Base-by-base conservation (phyloP, 2,329 filamentous ascomycete species). In the Arthrobotrys sphaeroides region DNA sequence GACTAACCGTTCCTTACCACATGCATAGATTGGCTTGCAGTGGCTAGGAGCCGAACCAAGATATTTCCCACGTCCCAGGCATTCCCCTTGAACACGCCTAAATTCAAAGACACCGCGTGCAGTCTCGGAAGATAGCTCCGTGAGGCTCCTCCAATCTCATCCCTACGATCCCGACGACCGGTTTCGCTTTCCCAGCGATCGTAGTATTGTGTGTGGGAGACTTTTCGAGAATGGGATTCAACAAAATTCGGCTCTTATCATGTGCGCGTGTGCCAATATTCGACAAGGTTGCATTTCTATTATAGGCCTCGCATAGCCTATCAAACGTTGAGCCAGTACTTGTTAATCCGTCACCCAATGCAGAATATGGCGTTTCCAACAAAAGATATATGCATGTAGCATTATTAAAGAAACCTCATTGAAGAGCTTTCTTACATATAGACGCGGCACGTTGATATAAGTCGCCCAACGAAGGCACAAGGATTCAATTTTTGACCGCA, bases 11-110 rank as follows among this genome's bases (percentile, higher is more conserved):
- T n/a, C n/a, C n/a, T n/a, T n/a, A n/a, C n/a, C n/a, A 55, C 51
- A 13, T 55, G 51, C 51, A 55, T 55, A 36, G 51, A 55, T 55
- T 38, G 51, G 31, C 51, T 38, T 55, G 28, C 51, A 55, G 51
- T 55, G 51, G 31, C 51, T 38, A 36, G 22, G n/a, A 55, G 3
- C 51, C 31, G 51, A 53, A 55, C 51, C 51, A 55, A 38, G 51
- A 55, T 55, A 55, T 55, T 55, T 55, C 51, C 31, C 51, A 38
- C 28, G 51, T 55, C 51, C 26, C 28, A 38, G 20, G 31, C 51
- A 55, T 36, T 18, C 18, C 18, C 51, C 28, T 22, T 55, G 28
- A 24, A 55, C 13, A 31, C 16, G 28, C 28, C 51, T 55, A 55
- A n/a, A n/a, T n/a, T n/a, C n/a, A n/a, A n/a, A 55, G 51, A 16